A percentile compares a stretch with the other conserved stretches of the same genome.
Evolutionary conservation across 179 eudicot genomes (phyloP).

Genomic region (Silene coronaria): DNA sequence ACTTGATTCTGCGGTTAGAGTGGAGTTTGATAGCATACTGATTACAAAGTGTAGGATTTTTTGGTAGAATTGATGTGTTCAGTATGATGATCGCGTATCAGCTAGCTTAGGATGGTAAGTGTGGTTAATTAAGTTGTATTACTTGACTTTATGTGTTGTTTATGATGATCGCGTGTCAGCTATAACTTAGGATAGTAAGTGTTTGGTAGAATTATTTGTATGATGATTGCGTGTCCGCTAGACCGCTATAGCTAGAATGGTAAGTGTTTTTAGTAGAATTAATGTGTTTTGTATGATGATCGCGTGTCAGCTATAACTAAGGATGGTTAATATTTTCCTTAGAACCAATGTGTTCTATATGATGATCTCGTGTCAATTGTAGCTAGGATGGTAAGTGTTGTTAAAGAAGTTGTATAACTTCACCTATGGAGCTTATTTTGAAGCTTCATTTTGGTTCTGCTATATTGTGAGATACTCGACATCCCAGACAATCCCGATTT

Average conservation of each 20-base stretch:
- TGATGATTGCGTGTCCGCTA: not conserved
- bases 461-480: too few species aligned
- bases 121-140: not conserved
- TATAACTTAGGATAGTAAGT: too few species aligned
- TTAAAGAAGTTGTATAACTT: not conserved
- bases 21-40: too few species aligned
- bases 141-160: not conserved
- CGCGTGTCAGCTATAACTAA: too few species aligned
- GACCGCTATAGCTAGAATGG: not conserved
- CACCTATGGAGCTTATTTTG: too few species aligned
- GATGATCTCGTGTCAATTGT: too few species aligned
- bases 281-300: not conserved
- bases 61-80: not conserved
- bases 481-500: too few species aligned
- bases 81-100: not conserved
- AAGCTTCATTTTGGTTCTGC: too few species aligned
- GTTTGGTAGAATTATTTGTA: not conserved
- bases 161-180: too few species aligned
- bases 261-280: too few species aligned
- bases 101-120: not conserved
- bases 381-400: not conserved
- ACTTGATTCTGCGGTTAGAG: too few species aligned
- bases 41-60: not conserved
- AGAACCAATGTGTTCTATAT: not conserved
- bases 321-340: not conserved